Evolutionary conservation across 2,329 filamentous ascomycete genomes (phyloP), one percentile per base, ranked within the genome.

Genomic region (Botrytis fabae): DNA sequence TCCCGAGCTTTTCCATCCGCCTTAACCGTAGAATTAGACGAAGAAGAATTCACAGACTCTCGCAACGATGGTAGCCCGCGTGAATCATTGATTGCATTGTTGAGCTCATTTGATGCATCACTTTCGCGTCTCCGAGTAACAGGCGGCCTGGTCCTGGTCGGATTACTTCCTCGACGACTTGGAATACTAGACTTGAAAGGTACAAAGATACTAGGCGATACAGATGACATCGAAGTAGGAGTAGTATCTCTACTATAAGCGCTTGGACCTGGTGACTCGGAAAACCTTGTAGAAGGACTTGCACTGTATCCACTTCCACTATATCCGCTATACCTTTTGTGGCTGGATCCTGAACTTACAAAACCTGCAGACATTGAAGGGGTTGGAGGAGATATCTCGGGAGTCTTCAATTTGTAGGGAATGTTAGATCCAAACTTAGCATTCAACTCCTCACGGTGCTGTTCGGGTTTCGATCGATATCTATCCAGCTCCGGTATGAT

Each of bases 231-330:
- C 16, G 92, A 94, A 7, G 92, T 94, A 10, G 92, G 92, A 4
- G 92, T 94, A 0, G 92, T 94, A 74, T 92, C 91, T 75, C 92
- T 87, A 79, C 92, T 94, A 81, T 93, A 94, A 8, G 89, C 83
- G 2, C 91, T 89, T 18, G 91, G 89, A 1, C 88, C 88, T 1
- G 89, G 89, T 0, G 92, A 94, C 72, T 90, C 92, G 2, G 91
- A 93, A 78, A 92, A 94, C 74, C 90, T 86, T 2, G 92, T 94
- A 6, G 92, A 94, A 54, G 92, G 91, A 73, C 91, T 94, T 38
- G 85, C 89, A 74, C 92, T 93, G 70, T 90, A 86, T 4, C 85
- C 87, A 81, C 88, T 81, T 16, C 78, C 78, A 73, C 79, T 80
- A 48, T 81, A 79, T 20, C 79, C 77, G 74, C 79, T 80, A 68